These are phyloP conservation scores for Myxozyma neglecta DNA, from an alignment of 805 yeast genomes.

Conservation along the genomic window DNA sequence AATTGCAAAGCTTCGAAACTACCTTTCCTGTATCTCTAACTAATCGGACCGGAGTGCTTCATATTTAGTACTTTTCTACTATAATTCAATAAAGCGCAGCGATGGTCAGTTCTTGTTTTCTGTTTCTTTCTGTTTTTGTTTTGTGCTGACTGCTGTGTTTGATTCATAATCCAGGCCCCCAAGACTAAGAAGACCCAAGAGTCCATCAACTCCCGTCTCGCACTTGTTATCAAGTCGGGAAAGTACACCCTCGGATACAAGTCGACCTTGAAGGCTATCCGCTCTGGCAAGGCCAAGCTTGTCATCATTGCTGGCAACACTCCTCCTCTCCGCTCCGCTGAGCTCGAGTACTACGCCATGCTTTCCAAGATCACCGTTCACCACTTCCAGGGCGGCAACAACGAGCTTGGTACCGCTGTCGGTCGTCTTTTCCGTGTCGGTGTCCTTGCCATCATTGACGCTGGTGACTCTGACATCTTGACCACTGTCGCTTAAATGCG, in stretches of 20 bases:
- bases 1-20: no score
- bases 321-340: constrained; percentile 99
- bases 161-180: constrained; percentile 21
- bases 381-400: constrained; percentile 65
- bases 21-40: constrained; percentile 1
- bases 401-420: constrained; percentile 70
- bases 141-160: neutral
- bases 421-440: constrained; percentile 99
- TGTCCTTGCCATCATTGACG: constrained; percentile 91
- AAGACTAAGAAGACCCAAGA: constrained; percentile 84
- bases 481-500: constrained; percentile 36
- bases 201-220: constrained; percentile 96
- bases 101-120: constrained; percentile 79
- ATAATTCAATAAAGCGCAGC: constrained; percentile 61
- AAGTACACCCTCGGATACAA: constrained; percentile 99
- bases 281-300: constrained; percentile 99
- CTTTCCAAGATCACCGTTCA: constrained; percentile 92
- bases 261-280: constrained; percentile 95
- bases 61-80: constrained; percentile 36
- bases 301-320: constrained; percentile 98
- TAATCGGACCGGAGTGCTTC: constrained; percentile 82
- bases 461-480: constrained; percentile 99
- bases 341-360: constrained; percentile 99
- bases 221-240: constrained; percentile 98
- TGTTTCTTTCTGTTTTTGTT: constrained; percentile 3